Base-by-base conservation (phyloP, 257 asterid genomes). In the Nemophila menziesii region DNA sequence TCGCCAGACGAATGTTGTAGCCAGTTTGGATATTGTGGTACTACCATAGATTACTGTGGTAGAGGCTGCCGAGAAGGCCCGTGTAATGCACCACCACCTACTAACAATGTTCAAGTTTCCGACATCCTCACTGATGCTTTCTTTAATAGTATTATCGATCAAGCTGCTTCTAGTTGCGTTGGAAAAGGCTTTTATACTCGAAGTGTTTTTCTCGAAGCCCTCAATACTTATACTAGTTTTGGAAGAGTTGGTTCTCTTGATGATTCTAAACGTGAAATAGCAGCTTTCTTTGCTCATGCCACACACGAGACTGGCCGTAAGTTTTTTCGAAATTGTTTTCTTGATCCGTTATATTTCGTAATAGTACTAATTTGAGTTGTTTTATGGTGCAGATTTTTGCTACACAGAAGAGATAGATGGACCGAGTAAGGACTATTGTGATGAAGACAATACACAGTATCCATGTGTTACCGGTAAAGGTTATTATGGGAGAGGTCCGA, bases 261-360 rank as follows among this genome's bases (percentile, higher is more conserved):
- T 24, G 77, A 66, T 33, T 22, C 69, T 11, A 64, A 44, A 47
- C 54, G 78, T 0, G 82, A 74, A 38, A 74, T 74, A 26, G 79
- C 76, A 2, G 79, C 83, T 13, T 64, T 70, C 42, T 74, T 74
- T 19, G 83, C 83, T 1, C 83, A 74, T 26, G 68, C 64, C 24
- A 61, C 76, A 2, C 83, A 67, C 46, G 73, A 70, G 40, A 70
- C 83, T 44, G 74, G 74, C 24, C 56, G 78, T 70, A 57, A 52
- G 74, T 36, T 34, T n/a, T n/a, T 23, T 16, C 51, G 17, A 8
- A 8, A 10, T 4, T 2, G 20, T 16, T 17, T 26, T 26, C 33
- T 10, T 26, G 33, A 26, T 26, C 33, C 6, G 10, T 26, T 10
- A 26, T 4, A 29, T 2, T 29, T 29, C 2, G 36, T 7, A 29